phyloP scores from a whole-genome alignment of 2,329 filamentous ascomycete species.

The Waltergamsia citrina region DNA sequence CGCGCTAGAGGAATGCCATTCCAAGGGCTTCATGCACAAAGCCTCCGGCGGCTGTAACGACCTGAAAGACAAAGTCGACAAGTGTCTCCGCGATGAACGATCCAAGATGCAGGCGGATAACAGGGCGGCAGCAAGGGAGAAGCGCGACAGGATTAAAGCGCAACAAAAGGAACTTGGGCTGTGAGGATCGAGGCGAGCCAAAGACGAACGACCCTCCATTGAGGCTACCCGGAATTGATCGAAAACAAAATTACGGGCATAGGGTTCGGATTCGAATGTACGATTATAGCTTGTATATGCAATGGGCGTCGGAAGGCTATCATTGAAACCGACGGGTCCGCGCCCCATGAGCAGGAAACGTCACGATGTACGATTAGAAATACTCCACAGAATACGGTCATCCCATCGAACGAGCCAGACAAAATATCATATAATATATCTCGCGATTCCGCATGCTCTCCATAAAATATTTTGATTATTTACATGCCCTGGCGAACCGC shows the following conservation, averaged over 20 bases:
- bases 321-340: background rate
- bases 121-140: slow-evolving; percentile 57
- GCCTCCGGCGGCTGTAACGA: slow-evolving; percentile 83
- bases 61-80: slow-evolving; percentile 74
- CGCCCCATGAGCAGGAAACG: too few relatives aligned
- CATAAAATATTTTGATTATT: too few relatives aligned
- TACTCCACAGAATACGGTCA: too few relatives aligned
- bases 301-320: too few relatives aligned
- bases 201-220: too few relatives aligned
- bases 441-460: too few relatives aligned
- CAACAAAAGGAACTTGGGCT: slow-evolving; percentile 48
- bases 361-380: background rate
- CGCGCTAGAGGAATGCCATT: slow-evolving; percentile 92
- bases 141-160: slow-evolving; percentile 61
- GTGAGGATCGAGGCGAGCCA: slow-evolving; percentile 11
- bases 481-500: slow-evolving; percentile 43
- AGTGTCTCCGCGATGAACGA: slow-evolving; percentile 74
- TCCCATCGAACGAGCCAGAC: too few relatives aligned
- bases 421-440: too few relatives aligned
- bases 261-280: too few relatives aligned
- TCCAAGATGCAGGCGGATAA: slow-evolving; percentile 71
- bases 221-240: too few relatives aligned
- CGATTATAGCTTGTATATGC: too few relatives aligned
- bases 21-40: slow-evolving; percentile 85
- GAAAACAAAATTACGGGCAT: too few relatives aligned